Evolutionary conservation across 1,284 basidiomycete species (phyloP).

Genomic region (Leccinum colubrinum): DNA sequence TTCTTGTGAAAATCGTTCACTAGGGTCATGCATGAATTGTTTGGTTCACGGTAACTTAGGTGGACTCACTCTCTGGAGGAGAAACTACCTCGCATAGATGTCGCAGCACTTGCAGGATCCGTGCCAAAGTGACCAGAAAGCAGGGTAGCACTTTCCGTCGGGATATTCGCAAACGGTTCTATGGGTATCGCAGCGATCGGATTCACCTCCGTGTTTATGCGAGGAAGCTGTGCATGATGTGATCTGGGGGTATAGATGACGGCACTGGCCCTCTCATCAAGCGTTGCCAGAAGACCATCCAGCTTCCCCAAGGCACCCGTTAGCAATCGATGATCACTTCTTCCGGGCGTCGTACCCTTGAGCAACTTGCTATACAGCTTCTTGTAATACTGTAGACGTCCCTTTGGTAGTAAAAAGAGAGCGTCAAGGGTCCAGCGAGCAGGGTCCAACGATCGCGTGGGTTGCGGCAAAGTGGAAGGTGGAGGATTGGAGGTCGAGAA

Average conservation of each 20-base stretch:
- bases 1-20: conserved; percentile 59
- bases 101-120: conserved; percentile 41
- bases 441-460: conserved; percentile 37
- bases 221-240: conserved; percentile 22
- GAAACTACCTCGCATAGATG: conserved; percentile 50
- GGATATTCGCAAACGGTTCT: conserved; percentile 1
- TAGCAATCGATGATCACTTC: conserved; percentile 85
- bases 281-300: conserved; percentile 66
- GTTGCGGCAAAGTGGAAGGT: conserved; percentile 42
- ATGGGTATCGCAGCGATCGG: conserved; percentile 46
- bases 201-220: conserved; percentile 44
- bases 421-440: conserved; percentile 82
- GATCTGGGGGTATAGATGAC: conserved; percentile 36
- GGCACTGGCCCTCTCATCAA: conserved; percentile 58
- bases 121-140: conserved; percentile 31
- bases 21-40: conserved; percentile 24
- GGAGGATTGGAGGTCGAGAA: conserved; percentile 69
- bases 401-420: conserved; percentile 85
- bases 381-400: conserved; percentile 88
- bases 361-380: conserved; percentile 88
- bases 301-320: conserved; percentile 81
- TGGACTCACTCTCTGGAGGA: conserved; percentile 54
- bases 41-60: conserved; percentile 3
- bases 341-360: conserved; percentile 85
- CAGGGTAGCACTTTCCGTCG: conserved; percentile 5